A percentile compares a stretch with the other conserved stretches of the same genome.
phyloP scores from a whole-genome alignment of 2,329 filamentous ascomycete species.

The Diplocarpon mali region DNA sequence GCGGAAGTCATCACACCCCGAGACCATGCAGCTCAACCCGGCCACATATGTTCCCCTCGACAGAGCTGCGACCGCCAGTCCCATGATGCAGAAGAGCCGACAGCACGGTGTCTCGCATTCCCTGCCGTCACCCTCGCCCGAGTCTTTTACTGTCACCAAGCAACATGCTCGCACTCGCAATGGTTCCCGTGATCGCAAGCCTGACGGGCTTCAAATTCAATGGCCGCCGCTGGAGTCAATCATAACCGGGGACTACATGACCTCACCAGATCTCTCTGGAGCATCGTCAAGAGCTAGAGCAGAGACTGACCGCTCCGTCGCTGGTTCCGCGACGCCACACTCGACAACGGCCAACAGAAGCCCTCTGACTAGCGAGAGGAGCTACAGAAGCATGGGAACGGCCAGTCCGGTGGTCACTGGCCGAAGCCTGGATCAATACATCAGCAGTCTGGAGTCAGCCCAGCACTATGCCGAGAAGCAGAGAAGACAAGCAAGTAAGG shows the following conservation, averaged over 20 bases:
- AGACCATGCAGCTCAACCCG: slow-evolving; percentile 30
- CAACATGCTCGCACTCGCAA: slow-evolving; percentile 51
- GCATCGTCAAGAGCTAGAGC: slow-evolving; percentile 43
- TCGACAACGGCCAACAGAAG: slow-evolving; percentile 40
- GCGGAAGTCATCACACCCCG: slow-evolving; percentile 25
- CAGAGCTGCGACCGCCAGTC: slow-evolving; percentile 52
- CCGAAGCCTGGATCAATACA: slow-evolving; percentile 70
- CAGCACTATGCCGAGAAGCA: slow-evolving; percentile 47
- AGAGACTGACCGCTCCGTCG: slow-evolving; percentile 34
- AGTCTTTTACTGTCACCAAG: slow-evolving; percentile 50
- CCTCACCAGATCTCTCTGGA: slow-evolving; percentile 44
- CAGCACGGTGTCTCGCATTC: slow-evolving; percentile 34
- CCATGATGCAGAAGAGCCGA: slow-evolving; percentile 45
- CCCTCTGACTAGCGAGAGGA: slow-evolving; percentile 32
- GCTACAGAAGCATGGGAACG: slow-evolving; percentile 32
- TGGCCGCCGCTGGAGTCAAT: slow-evolving; percentile 41
- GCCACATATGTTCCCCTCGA: slow-evolving; percentile 24
- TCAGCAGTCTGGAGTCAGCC: slow-evolving; percentile 73
- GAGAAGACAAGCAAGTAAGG: slow-evolving; percentile 39
- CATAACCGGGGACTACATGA: slow-evolving; percentile 39
- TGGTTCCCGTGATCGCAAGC: slow-evolving; percentile 68
- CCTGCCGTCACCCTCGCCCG: slow-evolving; percentile 58
- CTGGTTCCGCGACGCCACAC: slow-evolving; percentile 41
- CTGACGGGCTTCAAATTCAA: slow-evolving; percentile 59
- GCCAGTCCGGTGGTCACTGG: slow-evolving; percentile 47